Conservation (phyloP, 2,329 filamentous ascomycete genomes). For the Triangularia setosa region DNA sequence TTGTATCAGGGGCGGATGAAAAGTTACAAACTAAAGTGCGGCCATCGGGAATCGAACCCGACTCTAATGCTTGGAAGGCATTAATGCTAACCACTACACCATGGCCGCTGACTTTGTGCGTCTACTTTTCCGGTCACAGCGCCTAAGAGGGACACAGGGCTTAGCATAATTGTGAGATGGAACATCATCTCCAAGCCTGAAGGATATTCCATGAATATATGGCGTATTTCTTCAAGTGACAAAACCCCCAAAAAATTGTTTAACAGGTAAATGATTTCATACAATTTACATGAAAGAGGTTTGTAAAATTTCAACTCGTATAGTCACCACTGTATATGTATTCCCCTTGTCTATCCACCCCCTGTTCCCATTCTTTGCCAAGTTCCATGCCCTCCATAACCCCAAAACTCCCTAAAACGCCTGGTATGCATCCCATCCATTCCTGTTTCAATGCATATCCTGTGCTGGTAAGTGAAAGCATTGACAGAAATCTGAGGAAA, state of each 20-base stretch:
- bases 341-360: not conserved
- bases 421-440: not conserved
- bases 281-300: too few relatives aligned
- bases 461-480: not conserved
- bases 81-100: conserved; percentile 12
- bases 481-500: not conserved
- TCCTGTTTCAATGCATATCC: not conserved
- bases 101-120: conserved; percentile 2
- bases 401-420: not conserved
- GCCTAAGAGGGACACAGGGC: not conserved
- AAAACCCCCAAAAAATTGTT: too few relatives aligned
- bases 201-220: not conserved
- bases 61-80: conserved; percentile 12
- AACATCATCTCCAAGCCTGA: not conserved
- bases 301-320: not conserved
- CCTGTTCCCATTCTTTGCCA: not conserved
- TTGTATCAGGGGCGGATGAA: not conserved
- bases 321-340: not conserved
- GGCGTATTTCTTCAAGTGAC: not conserved
- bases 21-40: not conserved
- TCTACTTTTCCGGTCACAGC: not conserved
- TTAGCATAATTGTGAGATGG: not conserved
- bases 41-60: conserved; percentile 11
- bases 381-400: not conserved
- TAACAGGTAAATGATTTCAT: not conserved